Evolutionary conservation across 139 green algal species (phyloP), one percentile per base, ranked within the genome.

Genomic region (Coelastrella sp.): DNA sequence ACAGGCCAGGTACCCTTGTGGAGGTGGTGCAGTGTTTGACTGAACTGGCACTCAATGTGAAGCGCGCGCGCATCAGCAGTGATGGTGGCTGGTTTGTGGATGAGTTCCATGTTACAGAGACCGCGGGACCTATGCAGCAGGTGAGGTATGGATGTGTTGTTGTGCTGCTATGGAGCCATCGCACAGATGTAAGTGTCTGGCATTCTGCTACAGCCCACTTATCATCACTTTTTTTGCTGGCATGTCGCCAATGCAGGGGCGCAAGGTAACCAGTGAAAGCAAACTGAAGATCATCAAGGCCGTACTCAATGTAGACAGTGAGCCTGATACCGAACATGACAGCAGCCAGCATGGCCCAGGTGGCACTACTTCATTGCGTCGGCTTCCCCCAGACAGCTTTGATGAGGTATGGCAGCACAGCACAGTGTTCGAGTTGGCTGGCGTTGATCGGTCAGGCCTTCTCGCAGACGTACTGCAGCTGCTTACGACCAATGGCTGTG

Each of bases 11-110:
- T 43, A 99, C 94, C 30, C 92, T 99, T 0, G 93, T 99, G 2
- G 94, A 98, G 90, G 94, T 99, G 19, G 96, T 99, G 37, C 95
- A 99, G 82, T 94, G 96, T 76, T 91, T 99, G 3, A 98, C 96
- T 8, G 96, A 98, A 89, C 86, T 99, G 2, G 95, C 95, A 4
- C 90, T 99, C 25, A 89, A 92, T 40, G 95, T 99, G 21, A 91
- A 88, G 35, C 90, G 87, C 11, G 95, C 96, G 0, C 89, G 94
- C 19, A 98, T 99, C 45, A 97, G 92, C 11, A 96, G 90, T 2
- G 97, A 99, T 66, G 95, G 96, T 8, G 96, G 96, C 40, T 99
- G 97, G 97, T 99, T 99, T 85, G 94, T 99, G 19, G 97, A 99
- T 87, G 96, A 87, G 82, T 87, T 87, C 38, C 82, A 87, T 59